Evolutionary conservation across 805 yeast genomes (phyloP).

Genomic region (Torulaspora delbrueckii): DNA sequence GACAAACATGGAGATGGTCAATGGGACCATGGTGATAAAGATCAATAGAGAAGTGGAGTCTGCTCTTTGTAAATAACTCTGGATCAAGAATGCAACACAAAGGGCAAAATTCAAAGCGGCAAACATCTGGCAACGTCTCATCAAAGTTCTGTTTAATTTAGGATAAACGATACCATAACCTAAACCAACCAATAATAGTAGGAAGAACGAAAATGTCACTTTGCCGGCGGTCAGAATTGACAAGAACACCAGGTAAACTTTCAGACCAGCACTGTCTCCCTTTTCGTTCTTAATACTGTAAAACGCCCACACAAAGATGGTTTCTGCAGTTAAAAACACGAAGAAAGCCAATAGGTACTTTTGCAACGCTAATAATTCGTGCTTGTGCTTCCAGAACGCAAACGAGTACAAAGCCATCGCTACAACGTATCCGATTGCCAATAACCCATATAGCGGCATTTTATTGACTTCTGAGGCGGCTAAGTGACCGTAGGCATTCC

Average conservation of each 20-base stretch:
- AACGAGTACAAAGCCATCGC: slow-evolving; percentile 79
- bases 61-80: slow-evolving; percentile 49
- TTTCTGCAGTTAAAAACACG: slow-evolving; percentile 75
- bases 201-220: slow-evolving; percentile 81
- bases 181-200: slow-evolving; percentile 75
- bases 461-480: slow-evolving; percentile 90
- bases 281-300: slow-evolving; percentile 74
- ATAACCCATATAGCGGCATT: slow-evolving; percentile 78
- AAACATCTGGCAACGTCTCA: slow-evolving; percentile 65
- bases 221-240: slow-evolving; percentile 76
- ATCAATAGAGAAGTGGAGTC: slow-evolving; percentile 47
- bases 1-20: slow-evolving; percentile 59
- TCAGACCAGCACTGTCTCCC: slow-evolving; percentile 53
- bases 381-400: slow-evolving; percentile 77
- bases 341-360: slow-evolving; percentile 84
- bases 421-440: slow-evolving; percentile 78
- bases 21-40: slow-evolving; percentile 63
- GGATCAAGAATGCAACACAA: slow-evolving; percentile 49
- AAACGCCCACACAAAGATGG: slow-evolving; percentile 84
- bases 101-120: slow-evolving; percentile 53
- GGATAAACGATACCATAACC: slow-evolving; percentile 96
- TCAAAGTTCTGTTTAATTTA: slow-evolving; percentile 64
- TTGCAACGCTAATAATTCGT: slow-evolving; percentile 85
- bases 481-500: slow-evolving; percentile 86
- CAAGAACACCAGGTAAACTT: slow-evolving; percentile 69